phyloP scores from a whole-genome alignment of 306 rosid species.

The Quercus ilex region DNA sequence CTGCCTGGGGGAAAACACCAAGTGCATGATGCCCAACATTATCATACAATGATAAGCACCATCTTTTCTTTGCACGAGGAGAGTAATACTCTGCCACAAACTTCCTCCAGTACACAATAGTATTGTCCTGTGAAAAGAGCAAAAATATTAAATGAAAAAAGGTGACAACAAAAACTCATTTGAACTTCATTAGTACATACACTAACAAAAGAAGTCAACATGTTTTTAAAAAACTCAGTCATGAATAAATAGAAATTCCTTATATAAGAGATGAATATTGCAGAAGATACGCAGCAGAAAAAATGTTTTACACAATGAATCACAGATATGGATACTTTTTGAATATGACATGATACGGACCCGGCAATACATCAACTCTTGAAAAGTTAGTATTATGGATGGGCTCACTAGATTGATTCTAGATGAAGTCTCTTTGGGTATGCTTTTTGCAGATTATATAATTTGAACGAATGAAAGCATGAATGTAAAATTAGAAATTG shows the following conservation, averaged over 20 bases:
- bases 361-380: not conserved
- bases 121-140: slow-evolving; percentile 63
- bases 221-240: not conserved
- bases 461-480: too few species aligned
- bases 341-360: not conserved
- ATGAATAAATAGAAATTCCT: slow-evolving; percentile 1
- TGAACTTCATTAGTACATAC: not conserved
- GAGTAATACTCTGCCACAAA: slow-evolving; percentile 95
- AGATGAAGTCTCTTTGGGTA: too few species aligned
- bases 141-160: slow-evolving; percentile 1
- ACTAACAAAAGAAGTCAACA: not conserved
- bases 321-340: not conserved
- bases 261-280: not conserved
- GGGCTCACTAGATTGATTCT: too few species aligned
- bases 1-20: slow-evolving; percentile 95
- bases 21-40: slow-evolving; percentile 86
- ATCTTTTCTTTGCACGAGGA: slow-evolving; percentile 90
- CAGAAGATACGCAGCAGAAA: not conserved
- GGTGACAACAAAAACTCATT: not conserved
- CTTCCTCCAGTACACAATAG: slow-evolving; percentile 97
- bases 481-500: too few species aligned
- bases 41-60: slow-evolving; percentile 91
- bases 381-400: not conserved
- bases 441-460: too few species aligned
- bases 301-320: not conserved